Conservation (phyloP, 441 rosid genomes). For the Adansonia gregorii region DNA sequence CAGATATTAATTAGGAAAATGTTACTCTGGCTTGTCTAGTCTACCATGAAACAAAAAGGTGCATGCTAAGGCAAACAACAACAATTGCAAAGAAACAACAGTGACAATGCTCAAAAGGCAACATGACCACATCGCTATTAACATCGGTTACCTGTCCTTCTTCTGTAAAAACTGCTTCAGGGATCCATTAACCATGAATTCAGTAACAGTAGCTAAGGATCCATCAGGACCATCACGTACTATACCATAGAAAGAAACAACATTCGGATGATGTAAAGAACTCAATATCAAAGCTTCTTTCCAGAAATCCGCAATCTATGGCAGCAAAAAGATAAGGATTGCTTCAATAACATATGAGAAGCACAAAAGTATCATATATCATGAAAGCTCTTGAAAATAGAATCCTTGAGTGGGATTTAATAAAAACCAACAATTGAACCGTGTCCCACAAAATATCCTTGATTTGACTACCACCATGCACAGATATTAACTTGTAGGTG, state of each 20-base stretch:
- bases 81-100: conserved; percentile 13
- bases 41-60: conserved; percentile 13
- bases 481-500: not conserved
- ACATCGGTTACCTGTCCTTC: conserved; percentile 78
- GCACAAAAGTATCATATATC: conserved; percentile 14
- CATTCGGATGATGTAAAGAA: conserved; percentile 98
- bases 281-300: conserved; percentile 92
- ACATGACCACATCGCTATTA: conserved; percentile 22
- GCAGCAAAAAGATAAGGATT: conserved; percentile 32
- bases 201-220: conserved; percentile 92
- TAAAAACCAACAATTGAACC: not conserved
- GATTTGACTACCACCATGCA: not conserved
- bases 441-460: not conserved
- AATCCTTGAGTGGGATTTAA: not conserved
- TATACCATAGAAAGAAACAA: conserved; percentile 95
- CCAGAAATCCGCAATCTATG: conserved; percentile 97
- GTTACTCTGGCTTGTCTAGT: conserved; percentile 23
- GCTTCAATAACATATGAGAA: conserved; percentile 21
- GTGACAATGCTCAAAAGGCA: conserved; percentile 16
- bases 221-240: conserved; percentile 99
- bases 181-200: conserved; percentile 98
- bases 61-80: conserved; percentile 14
- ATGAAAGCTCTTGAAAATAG: not conserved
- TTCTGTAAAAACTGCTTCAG: conserved; percentile 96
- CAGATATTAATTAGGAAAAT: conserved; percentile 27